Percentiles rank a stretch among this genome's conserved stretches.
Evolutionary conservation across 2,329 filamentous ascomycete species (phyloP).

Genomic region (Fusarium neocosmosporiellum): DNA sequence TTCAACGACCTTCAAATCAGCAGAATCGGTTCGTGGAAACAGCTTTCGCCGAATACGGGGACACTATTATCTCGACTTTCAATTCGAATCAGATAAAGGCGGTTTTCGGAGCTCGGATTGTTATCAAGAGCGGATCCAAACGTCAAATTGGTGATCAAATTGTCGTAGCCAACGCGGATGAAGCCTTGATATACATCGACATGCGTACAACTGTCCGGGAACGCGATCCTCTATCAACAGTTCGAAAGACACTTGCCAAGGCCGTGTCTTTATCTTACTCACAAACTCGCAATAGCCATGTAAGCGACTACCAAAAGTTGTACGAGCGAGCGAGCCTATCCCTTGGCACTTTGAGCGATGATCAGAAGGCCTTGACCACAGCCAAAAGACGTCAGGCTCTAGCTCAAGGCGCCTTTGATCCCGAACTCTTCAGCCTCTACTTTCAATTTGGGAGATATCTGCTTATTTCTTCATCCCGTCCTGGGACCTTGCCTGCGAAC

Average conservation of each 20-base stretch:
- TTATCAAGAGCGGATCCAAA: neutral
- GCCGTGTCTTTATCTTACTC: neutral
- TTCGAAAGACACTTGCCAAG: neutral
- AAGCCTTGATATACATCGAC: slow-evolving; percentile 3
- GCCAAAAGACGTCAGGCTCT: neutral
- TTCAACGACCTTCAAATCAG: slow-evolving; percentile 4
- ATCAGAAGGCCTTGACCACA: neutral
- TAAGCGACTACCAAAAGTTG: neutral
- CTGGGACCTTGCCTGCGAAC: neutral
- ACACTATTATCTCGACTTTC: neutral
- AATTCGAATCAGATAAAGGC: slow-evolving; percentile 12
- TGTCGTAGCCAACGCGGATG: neutral
- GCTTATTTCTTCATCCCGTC: neutral
- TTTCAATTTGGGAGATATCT: neutral
- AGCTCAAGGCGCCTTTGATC: neutral
- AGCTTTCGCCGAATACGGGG: neutral
- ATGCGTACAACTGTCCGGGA: neutral
- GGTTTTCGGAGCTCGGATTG: neutral
- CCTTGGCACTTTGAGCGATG: neutral
- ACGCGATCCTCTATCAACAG: neutral
- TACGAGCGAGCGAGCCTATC: neutral
- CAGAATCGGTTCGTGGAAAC: slow-evolving; percentile 4
- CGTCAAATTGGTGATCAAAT: slow-evolving; percentile 12
- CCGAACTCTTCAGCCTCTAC: neutral
- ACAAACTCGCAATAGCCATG: neutral